Evolutionary conservation across 345 rosid genomes (phyloP), one percentile per base, ranked within the genome.

Genomic region (Durio zibethinus): DNA sequence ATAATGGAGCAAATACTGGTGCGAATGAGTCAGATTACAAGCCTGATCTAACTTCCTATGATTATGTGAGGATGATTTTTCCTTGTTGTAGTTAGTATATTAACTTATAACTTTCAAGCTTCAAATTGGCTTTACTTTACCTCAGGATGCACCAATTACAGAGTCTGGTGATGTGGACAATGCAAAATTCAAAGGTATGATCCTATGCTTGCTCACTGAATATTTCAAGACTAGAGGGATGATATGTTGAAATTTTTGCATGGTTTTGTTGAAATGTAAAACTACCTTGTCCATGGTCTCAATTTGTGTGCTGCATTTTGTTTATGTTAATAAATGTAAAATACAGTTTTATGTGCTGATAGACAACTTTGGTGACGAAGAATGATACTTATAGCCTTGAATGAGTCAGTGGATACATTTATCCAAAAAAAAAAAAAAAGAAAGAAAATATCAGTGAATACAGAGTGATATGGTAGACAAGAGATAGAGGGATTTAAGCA

Each of bases 21-120:
- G 54, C 57, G 1, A 81, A 79, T 48, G 89, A 88, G 80, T 86
- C 82, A 52, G 93, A 89, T 82, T 95, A 91, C 86, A 89, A 95
- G 82, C 89, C 99, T 40, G 99, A 95, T 83, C 86, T 95, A 72
- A 95, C 99, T 75, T 93, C 98, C 73, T 95, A 95, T 83, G 99
- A 95, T 83, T 95, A 95, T 84, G 99, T 93, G 76, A 78, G 91
- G 40, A 4, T 35, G 3, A 77, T 79, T 31, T 21, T 71, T 68
- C 18, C 53, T 77, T 71, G 1, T 11, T 62, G n/a, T 11, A 53
- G 47, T 21, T 33, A 45, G 36, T 42, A n/a, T 23, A 21, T 35
- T 79, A 47, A 60, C 38, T 73, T 61, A 25, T 69, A 27, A 8
- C 33, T 33, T 83, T 10, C 23, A 78, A 73, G 45, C 70, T 72